Percentiles rank a stretch among this genome's conserved stretches.
Evolutionary conservation across 1,284 basidiomycete species (phyloP).

Genomic region (Tylopilus orsonianus): DNA sequence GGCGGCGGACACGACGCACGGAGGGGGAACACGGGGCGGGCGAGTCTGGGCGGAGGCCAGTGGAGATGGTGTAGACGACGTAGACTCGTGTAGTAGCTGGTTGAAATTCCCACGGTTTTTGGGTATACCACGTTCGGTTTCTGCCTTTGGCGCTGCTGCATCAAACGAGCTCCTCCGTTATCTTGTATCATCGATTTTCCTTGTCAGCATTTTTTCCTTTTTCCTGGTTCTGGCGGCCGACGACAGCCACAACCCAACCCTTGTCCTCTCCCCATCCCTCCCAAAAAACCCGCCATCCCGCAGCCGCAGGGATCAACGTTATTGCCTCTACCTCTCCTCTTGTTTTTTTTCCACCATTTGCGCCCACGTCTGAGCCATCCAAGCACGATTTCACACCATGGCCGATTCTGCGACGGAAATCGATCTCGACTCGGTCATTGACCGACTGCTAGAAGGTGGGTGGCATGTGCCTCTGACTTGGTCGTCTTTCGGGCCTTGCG

Average conservation of each 20-base stretch:
- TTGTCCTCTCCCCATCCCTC: conserved; percentile 1
- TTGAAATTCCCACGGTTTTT: conserved; percentile 32
- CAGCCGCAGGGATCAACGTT: conserved; percentile 23
- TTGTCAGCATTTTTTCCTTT: conserved; percentile 9
- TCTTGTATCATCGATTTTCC: conserved; percentile 38
- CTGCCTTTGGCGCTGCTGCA: conserved; percentile 33
- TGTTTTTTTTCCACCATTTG: conserved; percentile 31
- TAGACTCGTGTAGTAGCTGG: too few species aligned
- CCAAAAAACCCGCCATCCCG: conserved; percentile 25
- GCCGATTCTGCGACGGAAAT: conserved; percentile 79
- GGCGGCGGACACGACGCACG: conserved; percentile 36
- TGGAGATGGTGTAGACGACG: too few species aligned
- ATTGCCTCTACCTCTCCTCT: conserved; percentile 15
- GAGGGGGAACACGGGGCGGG: conserved; percentile 6
- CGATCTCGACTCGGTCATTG: conserved; percentile 97
- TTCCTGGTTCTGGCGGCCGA: conserved; percentile 27
- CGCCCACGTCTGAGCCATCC: conserved; percentile 16
- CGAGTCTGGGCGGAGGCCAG: too few species aligned
- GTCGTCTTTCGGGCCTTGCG: conserved; percentile 17
- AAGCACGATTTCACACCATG: conserved; percentile 38
- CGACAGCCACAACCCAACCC: conserved; percentile 17
- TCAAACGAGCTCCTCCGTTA: conserved; percentile 36
- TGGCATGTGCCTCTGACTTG: conserved; percentile 36
- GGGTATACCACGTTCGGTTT: conserved; percentile 32
- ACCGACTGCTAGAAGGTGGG: conserved; percentile 94